Percentiles rank a stretch among this genome's conserved stretches.
Evolutionary conservation across 352 stramenopile species (phyloP).

Genomic region (Globisporangium barbulae): DNA sequence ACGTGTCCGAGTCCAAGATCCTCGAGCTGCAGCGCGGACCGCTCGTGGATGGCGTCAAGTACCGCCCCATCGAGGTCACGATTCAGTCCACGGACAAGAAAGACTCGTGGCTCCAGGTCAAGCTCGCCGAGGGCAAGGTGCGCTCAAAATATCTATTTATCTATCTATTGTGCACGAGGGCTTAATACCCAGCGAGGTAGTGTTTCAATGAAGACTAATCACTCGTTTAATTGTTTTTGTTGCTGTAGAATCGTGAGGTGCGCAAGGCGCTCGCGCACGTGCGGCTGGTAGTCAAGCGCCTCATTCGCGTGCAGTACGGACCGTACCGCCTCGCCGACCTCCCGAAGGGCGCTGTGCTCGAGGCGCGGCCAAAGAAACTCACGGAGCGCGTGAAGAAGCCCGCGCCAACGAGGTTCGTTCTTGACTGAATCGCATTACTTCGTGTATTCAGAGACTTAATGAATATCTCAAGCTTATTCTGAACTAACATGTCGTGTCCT

Average conservation of each 20-base stretch:
- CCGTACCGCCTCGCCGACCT: slow-evolving; percentile 86
- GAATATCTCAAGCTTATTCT: not conserved
- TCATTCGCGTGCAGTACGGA: slow-evolving; percentile 89
- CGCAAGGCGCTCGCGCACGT: slow-evolving; percentile 86
- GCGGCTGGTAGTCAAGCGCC: slow-evolving; percentile 80
- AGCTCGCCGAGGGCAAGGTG: slow-evolving; percentile 86
- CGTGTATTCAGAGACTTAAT: not conserved
- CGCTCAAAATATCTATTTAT: not conserved
- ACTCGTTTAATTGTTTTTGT: not conserved
- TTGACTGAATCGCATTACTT: not conserved
- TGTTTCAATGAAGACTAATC: not conserved
- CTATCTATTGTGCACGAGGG: not conserved
- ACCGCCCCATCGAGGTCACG: slow-evolving; percentile 64
- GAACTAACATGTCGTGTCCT: not conserved
- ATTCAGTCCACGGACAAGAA: slow-evolving; percentile 83
- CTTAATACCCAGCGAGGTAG: no score
- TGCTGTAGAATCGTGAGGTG: slow-evolving; percentile 84
- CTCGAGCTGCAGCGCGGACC: slow-evolving; percentile 69
- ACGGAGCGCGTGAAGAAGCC: slow-evolving; percentile 19
- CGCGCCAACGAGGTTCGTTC: slow-evolving; percentile 13
- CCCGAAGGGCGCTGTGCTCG: slow-evolving; percentile 64
- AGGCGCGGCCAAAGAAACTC: slow-evolving; percentile 64
- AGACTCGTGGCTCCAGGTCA: slow-evolving; percentile 88
- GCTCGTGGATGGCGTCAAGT: slow-evolving; percentile 84
- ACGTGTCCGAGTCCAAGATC: slow-evolving; percentile 78